phyloP scores from a whole-genome alignment of 2,329 filamentous ascomycete genomes.

The Exophiala alcalophila region DNA sequence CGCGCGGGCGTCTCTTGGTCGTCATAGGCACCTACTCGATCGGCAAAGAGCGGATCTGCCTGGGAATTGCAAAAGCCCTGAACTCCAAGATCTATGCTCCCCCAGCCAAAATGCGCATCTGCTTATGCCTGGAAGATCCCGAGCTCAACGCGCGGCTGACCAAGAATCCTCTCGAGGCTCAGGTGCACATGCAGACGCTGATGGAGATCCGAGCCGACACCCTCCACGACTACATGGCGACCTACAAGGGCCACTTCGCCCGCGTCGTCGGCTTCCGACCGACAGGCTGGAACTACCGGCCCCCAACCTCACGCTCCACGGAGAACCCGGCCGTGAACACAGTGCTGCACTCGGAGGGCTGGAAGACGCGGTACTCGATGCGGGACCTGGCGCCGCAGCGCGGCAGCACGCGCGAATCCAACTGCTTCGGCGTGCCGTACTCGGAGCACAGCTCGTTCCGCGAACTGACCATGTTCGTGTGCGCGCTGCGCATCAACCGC shows the following conservation, averaged over 20 bases:
- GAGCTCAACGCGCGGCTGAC: conserved; percentile 78
- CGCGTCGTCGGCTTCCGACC: conserved; percentile 88
- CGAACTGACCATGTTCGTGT: conserved; percentile 90
- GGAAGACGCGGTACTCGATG: conserved; percentile 71
- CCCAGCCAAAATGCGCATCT: conserved; percentile 77
- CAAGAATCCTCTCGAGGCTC: conserved; percentile 73
- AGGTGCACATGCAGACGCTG: conserved; percentile 96
- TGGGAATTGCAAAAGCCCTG: conserved; percentile 84
- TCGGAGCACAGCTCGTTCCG: conserved; percentile 94
- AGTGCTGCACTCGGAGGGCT: conserved; percentile 65
- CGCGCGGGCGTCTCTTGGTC: conserved; percentile 71
- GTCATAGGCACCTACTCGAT: conserved; percentile 97
- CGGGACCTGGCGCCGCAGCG: conserved; percentile 75
- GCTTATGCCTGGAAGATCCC: conserved; percentile 77
- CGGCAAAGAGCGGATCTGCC: conserved; percentile 92
- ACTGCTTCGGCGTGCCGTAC: conserved; percentile 92
- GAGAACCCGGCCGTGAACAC: conserved; percentile 62
- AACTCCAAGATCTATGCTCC: conserved; percentile 86
- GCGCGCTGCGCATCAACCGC: conserved; percentile 79
- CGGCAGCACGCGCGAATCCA: conserved; percentile 75
- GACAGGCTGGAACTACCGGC: conserved; percentile 89
- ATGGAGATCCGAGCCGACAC: conserved; percentile 93
- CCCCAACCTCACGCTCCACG: conserved; percentile 61
- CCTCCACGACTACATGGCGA: conserved; percentile 78
- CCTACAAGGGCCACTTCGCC: conserved; percentile 76